Evolutionary conservation across 495 filamentous ascomycete species (phyloP), one percentile per base, ranked within the genome.

Genomic region (Penicillium diatomitis): DNA sequence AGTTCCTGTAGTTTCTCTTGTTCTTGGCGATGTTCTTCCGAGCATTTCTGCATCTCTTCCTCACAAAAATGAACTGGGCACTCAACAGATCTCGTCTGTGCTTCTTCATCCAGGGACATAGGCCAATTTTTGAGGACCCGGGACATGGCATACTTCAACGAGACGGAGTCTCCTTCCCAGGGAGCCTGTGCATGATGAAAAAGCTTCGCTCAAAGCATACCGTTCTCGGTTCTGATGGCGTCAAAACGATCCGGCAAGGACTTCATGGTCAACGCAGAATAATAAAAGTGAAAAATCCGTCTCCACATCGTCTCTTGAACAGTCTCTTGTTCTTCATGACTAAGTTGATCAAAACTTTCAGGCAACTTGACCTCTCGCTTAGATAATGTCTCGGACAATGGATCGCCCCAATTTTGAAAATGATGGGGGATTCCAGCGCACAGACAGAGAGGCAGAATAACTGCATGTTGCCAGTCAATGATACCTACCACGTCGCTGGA

Each of bases 401-500:
- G 58, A 53, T 61, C 61, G n/a, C 54, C 53, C 58, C 53, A 63
- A 27, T 68, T 68, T 43, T 68, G 53, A 51, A 66, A 66, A 43
- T 60, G 34, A 5, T 49, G 36, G 1, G 61, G 63, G 4, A 59
- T 59, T 30, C 61, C 63, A 42, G 63, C 63, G 37, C 52, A 63
- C 8, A 68, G 42, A 28, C 49, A 56, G 29, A 57, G 61, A 2
- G 63, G 66, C n/a, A 68, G 47, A 28, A 63, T 46, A 0, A 57
- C 58, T 7, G 59, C 48, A 44, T 66, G 52, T 38, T 69, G 54
- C 66, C 55, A 67, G 44, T 69, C 61, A 40, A 69, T 67, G 7
- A 66, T 55, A 9, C 64, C 60, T 8, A 52, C 38, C 0, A 69
- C 40, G 6, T 66, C 54, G 38, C 50, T 56, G 1, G 63, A 64